A percentile compares a stretch with the other conserved stretches of the same genome.
phyloP scores from a whole-genome alignment of 805 yeast species.

The Cyberlindnera meyerae region DNA sequence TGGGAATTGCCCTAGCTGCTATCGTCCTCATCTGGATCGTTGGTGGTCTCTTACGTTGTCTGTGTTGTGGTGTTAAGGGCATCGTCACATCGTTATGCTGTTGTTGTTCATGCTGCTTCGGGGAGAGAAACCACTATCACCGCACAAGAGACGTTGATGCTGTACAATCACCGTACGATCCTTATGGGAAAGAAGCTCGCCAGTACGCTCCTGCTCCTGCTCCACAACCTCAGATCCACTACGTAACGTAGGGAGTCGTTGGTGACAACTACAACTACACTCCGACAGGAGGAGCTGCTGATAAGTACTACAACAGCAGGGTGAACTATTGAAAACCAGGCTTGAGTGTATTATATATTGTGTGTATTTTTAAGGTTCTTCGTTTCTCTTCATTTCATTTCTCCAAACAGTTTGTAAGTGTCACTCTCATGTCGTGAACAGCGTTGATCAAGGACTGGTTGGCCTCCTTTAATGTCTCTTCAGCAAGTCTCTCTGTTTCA shows the following conservation, averaged over 20 bases:
- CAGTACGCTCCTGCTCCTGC: constrained; percentile 3
- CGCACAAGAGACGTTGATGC: constrained; percentile 5
- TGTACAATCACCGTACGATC: constrained; percentile 15
- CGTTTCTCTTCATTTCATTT: neutral
- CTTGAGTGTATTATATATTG: neutral
- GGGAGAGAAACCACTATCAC: constrained; percentile 1
- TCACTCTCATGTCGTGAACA: constrained; percentile 21
- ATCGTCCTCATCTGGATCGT: constrained; percentile 53
- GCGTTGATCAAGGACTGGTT: constrained; percentile 17
- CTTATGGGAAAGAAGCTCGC: constrained; percentile 11
- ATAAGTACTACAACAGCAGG: constrained; percentile 7
- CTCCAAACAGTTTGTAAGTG: constrained; percentile 7
- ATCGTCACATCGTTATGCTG: constrained; percentile 48
- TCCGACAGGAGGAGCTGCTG: constrained; percentile 4
- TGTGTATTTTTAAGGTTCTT: neutral
- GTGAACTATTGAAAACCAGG: neutral
- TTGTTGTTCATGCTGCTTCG: constrained; percentile 35
- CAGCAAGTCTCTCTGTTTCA: constrained; percentile 16
- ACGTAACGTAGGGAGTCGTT: constrained; percentile 19
- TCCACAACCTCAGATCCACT: constrained; percentile 9
- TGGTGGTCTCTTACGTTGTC: constrained; percentile 48
- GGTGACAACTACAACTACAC: constrained; percentile 9
- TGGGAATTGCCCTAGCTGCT: constrained; percentile 57
- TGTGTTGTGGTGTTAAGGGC: constrained; percentile 53
- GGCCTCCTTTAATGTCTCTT: constrained; percentile 2